These are phyloP conservation scores for Aristolochia contorta DNA, from an alignment of 164 flowering plant genomes.

Conservation along the genomic window DNA sequence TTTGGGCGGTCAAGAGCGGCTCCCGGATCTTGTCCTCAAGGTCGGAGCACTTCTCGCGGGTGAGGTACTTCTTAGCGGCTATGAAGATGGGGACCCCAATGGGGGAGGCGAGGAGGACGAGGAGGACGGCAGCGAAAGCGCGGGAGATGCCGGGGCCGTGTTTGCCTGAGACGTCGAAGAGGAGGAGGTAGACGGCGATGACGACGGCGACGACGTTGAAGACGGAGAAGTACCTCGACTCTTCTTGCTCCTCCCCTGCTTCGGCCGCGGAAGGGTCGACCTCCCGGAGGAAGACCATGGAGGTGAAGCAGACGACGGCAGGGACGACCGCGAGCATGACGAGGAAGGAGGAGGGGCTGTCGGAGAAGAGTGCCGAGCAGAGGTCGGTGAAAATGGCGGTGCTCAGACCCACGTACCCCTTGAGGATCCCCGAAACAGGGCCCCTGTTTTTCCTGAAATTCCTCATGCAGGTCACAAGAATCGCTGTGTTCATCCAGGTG, in stretches of 20 bases:
- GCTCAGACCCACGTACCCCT: slow-evolving; percentile 79
- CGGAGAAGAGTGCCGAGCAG: slow-evolving; percentile 53
- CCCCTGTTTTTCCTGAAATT: slow-evolving; percentile 76
- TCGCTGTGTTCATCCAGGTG: slow-evolving; percentile 96
- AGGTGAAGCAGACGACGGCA: slow-evolving; percentile 45
- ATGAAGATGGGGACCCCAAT: slow-evolving; percentile 42
- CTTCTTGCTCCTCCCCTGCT: slow-evolving; percentile 15
- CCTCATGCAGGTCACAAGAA: slow-evolving; percentile 72
- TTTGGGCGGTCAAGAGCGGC: slow-evolving; percentile 24
- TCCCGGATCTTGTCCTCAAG: slow-evolving; percentile 27
- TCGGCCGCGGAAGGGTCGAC: slow-evolving; percentile 22
- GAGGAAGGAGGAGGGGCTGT: slow-evolving; percentile 48
- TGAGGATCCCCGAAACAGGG: slow-evolving; percentile 78
- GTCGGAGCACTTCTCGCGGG: slow-evolving; percentile 10
- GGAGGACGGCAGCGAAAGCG: slow-evolving; percentile 20
- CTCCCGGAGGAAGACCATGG: slow-evolving; percentile 65
- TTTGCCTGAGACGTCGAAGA: slow-evolving; percentile 27
- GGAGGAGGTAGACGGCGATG: slow-evolving; percentile 31
- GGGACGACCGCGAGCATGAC: slow-evolving; percentile 64
- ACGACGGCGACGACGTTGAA: slow-evolving; percentile 28
- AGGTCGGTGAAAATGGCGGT: slow-evolving; percentile 87
- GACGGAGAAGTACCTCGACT: slow-evolving; percentile 18
- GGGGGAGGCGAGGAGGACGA: slow-evolving; percentile 31
- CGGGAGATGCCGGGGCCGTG: slow-evolving; percentile 23
- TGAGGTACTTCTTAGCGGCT: neutral